phyloP scores from a whole-genome alignment of 2,329 filamentous ascomycete species.

The Cladosporium sp. region DNA sequence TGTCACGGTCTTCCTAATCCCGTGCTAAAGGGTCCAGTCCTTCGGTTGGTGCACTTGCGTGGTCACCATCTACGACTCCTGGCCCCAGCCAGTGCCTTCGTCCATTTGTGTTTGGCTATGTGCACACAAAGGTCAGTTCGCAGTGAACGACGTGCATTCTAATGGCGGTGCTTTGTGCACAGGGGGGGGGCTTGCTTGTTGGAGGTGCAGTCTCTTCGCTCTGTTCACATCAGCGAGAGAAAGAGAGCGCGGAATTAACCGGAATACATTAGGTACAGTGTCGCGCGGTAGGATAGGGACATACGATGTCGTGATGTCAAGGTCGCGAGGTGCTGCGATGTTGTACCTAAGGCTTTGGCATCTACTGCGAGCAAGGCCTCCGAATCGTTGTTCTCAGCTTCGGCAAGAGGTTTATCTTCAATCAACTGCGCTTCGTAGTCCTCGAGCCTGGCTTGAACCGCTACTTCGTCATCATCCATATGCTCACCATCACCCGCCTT shows the following conservation, averaged over 20 bases:
- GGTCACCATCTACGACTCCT: no score
- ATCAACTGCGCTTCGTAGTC: neutral
- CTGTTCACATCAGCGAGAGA: neutral
- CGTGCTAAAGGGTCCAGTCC: no score
- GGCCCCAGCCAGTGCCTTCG: no score
- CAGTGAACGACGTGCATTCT: no score
- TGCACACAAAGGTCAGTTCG: no score
- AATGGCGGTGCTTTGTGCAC: no score
- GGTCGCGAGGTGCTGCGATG: neutral
- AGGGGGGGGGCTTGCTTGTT: neutral
- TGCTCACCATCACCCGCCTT: neutral
- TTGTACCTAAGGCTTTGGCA: no score
- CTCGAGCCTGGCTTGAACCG: neutral
- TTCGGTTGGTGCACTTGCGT: no score
- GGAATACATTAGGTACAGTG: neutral
- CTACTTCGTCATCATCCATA: neutral
- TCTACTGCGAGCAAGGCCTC: neutral
- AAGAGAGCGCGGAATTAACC: neutral
- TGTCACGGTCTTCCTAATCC: no score
- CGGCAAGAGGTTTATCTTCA: conserved; percentile 2
- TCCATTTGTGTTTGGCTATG: no score
- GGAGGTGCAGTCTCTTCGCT: neutral
- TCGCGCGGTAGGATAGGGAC: neutral
- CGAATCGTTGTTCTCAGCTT: conserved; percentile 1
- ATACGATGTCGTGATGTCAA: conserved; percentile 6